Evolutionary conservation across 305 asterid species (phyloP).

Genomic region (Solanum hybrid): DNA sequence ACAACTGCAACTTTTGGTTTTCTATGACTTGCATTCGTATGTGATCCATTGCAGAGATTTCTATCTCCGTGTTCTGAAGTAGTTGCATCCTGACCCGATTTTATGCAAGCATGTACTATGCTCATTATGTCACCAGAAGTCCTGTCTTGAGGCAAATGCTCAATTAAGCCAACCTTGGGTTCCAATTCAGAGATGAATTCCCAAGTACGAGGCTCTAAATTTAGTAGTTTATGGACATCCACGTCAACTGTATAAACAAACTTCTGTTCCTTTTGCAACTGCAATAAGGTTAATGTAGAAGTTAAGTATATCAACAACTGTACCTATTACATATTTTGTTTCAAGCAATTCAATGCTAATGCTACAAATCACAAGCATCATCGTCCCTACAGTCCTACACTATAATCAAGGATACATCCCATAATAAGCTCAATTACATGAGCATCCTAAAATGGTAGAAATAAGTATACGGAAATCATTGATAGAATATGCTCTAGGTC

Average conservation of each 20-base stretch:
- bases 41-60: conserved; percentile 20
- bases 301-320: neutral
- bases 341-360: neutral
- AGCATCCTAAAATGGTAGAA: neutral
- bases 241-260: conserved; percentile 86
- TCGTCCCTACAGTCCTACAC: neutral
- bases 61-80: conserved; percentile 18
- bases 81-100: conserved; percentile 19
- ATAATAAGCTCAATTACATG: neutral
- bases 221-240: conserved; percentile 57
- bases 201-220: conserved; percentile 69
- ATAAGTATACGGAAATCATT: neutral
- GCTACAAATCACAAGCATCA: neutral
- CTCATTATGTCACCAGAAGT: conserved; percentile 51
- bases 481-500: neutral
- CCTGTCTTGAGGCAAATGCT: conserved; percentile 39
- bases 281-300: conserved; percentile 1
- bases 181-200: conserved; percentile 82
- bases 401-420: neutral
- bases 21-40: conserved; percentile 14
- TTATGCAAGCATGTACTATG: conserved; percentile 30
- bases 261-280: conserved; percentile 73
- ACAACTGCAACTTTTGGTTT: conserved; percentile 79
- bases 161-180: conserved; percentile 66
- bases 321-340: neutral